Evolutionary conservation across 495 filamentous ascomycete species (phyloP).

Genomic region (Neurospora sp.): DNA sequence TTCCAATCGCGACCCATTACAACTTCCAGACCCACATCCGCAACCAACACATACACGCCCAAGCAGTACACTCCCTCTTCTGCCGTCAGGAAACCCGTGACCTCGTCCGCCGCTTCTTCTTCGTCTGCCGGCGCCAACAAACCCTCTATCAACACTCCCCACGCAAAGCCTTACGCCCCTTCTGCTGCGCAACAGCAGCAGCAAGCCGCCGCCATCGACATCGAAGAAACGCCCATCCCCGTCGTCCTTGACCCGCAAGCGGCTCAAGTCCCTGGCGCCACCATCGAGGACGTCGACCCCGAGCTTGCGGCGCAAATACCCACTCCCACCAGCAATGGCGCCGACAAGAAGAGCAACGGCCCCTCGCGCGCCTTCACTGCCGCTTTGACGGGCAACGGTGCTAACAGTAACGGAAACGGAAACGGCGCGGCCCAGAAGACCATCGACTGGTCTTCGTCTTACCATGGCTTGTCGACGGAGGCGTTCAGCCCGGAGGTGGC

Average conservation of each 20-base stretch:
- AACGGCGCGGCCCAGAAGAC: slow-evolving; percentile 35
- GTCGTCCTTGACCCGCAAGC: slow-evolving; percentile 18
- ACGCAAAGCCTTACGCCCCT: background rate
- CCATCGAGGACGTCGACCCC: slow-evolving; percentile 20
- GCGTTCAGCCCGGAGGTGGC: slow-evolving; percentile 71
- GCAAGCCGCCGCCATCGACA: background rate
- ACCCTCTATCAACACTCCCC: background rate
- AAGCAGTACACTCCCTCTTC: background rate
- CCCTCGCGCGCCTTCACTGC: slow-evolving; percentile 4
- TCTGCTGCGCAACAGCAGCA: background rate
- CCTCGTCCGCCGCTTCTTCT: background rate
- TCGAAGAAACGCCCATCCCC: background rate
- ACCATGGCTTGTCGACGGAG: slow-evolving; percentile 69
- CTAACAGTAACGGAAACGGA: slow-evolving; percentile 2
- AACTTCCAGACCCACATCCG: background rate
- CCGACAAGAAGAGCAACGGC: background rate
- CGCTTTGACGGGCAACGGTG: slow-evolving; percentile 13
- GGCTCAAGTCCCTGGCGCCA: slow-evolving; percentile 23
- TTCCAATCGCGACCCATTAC: background rate
- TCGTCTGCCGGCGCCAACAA: slow-evolving; percentile 3
- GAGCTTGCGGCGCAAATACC: slow-evolving; percentile 13
- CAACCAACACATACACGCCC: background rate
- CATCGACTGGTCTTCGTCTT: slow-evolving; percentile 91
- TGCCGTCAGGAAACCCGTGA: background rate
- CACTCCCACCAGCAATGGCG: slow-evolving; percentile 1